Base-by-base conservation (phyloP, 371 early-diverging fungal genomes). In the Mucor racemosus region DNA sequence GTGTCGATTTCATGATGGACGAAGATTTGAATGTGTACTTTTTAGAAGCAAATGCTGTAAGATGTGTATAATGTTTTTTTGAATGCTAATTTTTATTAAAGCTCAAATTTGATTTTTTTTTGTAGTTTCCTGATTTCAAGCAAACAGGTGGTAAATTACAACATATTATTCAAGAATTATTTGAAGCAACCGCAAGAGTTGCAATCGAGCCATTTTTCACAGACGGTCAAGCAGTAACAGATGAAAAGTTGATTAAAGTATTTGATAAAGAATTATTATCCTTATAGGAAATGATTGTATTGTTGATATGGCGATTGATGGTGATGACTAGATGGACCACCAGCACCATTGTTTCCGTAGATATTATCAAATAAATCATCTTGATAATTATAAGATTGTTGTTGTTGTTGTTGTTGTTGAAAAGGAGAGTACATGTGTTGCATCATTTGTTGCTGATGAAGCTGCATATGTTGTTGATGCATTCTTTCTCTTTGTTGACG, bases 1-100 rank as follows among this genome's bases (percentile, higher is more conserved):
- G 91, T 11, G 78, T 91, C 48, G 91, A 91, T 65, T 91, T 91
- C 65, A 50, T 91, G 63, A 77, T 91, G 7, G 90, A 91, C 65
- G 75, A 84, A 33, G 71, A 84, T 11, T 72, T 70, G 35, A 74
- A 78, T 7, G 87, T 82, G 0, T 84, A 81, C 44, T 81, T 90
- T 60, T 75, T 91, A 46, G 91, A 91, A 65, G 88, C 91, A 21
- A 91, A 91, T 67, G 90, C 91, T 11, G 82, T 80, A 77, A 74
- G 76, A 71, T 4, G 4, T 11, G 11, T 39, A 11, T n/a, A 35
- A 33, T 55, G 5, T 34, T 8, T 48, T 26, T 58, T 21, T 40
- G 42, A 41, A 41, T 15, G 46, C 6, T 7, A 19, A 9, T 8
- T 13, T 42, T 14, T 42, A 42, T 42, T 42, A n/a, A 48, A 19